Base-by-base conservation (phyloP, 2,329 filamentous ascomycete genomes). In the Xylaria sp. region DNA sequence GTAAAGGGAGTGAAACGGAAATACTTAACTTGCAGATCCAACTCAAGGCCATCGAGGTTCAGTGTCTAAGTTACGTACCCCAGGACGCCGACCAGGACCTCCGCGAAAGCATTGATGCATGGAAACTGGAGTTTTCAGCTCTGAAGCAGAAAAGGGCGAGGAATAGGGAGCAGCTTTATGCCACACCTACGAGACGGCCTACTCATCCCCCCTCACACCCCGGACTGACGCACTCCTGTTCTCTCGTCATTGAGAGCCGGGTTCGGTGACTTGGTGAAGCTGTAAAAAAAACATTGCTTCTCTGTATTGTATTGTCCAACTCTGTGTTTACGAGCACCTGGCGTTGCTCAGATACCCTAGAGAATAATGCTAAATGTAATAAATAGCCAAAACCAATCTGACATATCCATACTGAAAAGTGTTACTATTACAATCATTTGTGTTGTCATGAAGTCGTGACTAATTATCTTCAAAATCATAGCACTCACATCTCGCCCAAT, bases 11-110 rank as follows among this genome's bases (percentile, higher is more conserved):
- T 67, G 82, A 86, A 63, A 80, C 83, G 47, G 84, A 87, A 68
- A 77, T 88, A 34, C 78, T 81, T 50, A 83, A 83, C 68, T 78
- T 86, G 48, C 81, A 83, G 59, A 82, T 89, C 62, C 81, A 83
- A 68, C 77, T 86, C 63, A 83, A 85, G 64, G 83, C 81, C 19
- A 80, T 87, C 65, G 83, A 87, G 74, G 80, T 85, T 16, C 82
- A 84, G 65, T 80, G 80, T 68, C 76, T 75, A 42, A 70, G 72
- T 62, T 76, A 78, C 61, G 71, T 80, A n/a, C 75, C 80, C 4
- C 71, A 76, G 49, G 78, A 79, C 59, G 76, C 77, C 1, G 82
- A 86, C 69, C 75, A 77, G 34, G 83, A 86, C 60, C 78, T 87
- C 39, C 76, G 79, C 62, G 78, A 80, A 62, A 84, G 82, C 70